Evolutionary conservation across 164 flowering plant genomes (phyloP).

Genomic region (Piper longum): DNA sequence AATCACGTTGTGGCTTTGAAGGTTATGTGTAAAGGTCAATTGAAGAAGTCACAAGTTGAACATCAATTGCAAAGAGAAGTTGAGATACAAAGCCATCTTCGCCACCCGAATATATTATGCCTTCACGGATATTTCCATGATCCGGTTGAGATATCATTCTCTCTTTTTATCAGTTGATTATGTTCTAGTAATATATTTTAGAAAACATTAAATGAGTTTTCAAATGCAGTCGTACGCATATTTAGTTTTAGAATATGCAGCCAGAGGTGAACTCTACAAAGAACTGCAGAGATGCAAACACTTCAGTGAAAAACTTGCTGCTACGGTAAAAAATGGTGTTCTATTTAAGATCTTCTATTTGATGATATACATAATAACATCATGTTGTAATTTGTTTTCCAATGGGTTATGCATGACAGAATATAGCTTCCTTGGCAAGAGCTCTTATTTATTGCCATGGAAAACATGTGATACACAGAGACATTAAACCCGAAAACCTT

Average conservation of each 20-base stretch:
- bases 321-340: slow-evolving; percentile 47
- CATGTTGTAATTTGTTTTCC: not conserved
- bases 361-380: not conserved
- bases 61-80: slow-evolving; percentile 95
- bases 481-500: slow-evolving; percentile 95
- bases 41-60: slow-evolving; percentile 91
- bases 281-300: slow-evolving; percentile 87
- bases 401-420: slow-evolving; percentile 28
- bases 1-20: slow-evolving; percentile 87
- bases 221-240: slow-evolving; percentile 76
- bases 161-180: not conserved
- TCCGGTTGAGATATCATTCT: slow-evolving; percentile 31
- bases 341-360: too few species aligned
- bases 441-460: slow-evolving; percentile 94
- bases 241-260: slow-evolving; percentile 86
- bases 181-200: not conserved
- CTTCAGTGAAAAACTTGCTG: slow-evolving; percentile 87
- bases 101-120: slow-evolving; percentile 77
- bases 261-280: slow-evolving; percentile 92
- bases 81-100: slow-evolving; percentile 88
- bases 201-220: not conserved
- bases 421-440: slow-evolving; percentile 76
- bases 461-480: slow-evolving; percentile 95
- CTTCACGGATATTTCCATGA: slow-evolving; percentile 94
- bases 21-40: slow-evolving; percentile 84